A percentile compares a stretch with the other conserved stretches of the same genome.
Conservation (phyloP, 2,329 filamentous ascomycete genomes). For the Geosmithia putterillii region DNA sequence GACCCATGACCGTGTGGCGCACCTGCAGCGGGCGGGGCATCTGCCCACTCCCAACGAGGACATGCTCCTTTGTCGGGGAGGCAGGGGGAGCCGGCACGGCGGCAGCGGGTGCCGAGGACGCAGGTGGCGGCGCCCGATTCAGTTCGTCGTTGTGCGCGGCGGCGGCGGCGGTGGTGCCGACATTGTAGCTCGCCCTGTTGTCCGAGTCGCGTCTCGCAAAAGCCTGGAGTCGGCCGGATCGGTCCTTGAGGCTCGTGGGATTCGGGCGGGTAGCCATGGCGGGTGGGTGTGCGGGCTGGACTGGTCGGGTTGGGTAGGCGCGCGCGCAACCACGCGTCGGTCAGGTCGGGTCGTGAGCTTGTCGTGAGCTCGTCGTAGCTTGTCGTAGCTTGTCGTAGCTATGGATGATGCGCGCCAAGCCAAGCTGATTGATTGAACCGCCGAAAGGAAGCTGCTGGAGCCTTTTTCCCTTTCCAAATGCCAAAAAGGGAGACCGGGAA, state of each 20-base stretch:
- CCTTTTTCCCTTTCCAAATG: no score
- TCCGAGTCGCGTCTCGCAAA: slow-evolving; percentile 16
- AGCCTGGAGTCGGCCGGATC: slow-evolving; percentile 15
- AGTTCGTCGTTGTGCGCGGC: background rate
- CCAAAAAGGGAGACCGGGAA: no score
- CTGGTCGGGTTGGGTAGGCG: no score
- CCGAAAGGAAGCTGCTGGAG: no score
- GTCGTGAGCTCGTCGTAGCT: no score
- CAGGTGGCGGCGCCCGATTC: background rate
- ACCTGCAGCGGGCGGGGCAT: slow-evolving; percentile 2
- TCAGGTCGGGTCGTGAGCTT: no score
- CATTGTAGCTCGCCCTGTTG: slow-evolving; percentile 2
- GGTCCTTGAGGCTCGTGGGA: slow-evolving; percentile 12
- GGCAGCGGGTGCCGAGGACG: background rate
- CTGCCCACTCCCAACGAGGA: background rate
- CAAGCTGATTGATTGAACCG: no score
- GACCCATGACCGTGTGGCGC: background rate
- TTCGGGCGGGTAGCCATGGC: background rate
- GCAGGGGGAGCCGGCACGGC: background rate
- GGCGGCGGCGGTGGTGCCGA: background rate
- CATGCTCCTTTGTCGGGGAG: slow-evolving; percentile 1
- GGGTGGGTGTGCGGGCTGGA: no score
- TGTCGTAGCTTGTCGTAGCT: no score
- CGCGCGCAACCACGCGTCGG: no score
- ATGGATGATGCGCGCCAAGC: no score